Base-by-base conservation (phyloP, 2,329 filamentous ascomycete genomes). In the Hymenoscyphus albidus region DNA sequence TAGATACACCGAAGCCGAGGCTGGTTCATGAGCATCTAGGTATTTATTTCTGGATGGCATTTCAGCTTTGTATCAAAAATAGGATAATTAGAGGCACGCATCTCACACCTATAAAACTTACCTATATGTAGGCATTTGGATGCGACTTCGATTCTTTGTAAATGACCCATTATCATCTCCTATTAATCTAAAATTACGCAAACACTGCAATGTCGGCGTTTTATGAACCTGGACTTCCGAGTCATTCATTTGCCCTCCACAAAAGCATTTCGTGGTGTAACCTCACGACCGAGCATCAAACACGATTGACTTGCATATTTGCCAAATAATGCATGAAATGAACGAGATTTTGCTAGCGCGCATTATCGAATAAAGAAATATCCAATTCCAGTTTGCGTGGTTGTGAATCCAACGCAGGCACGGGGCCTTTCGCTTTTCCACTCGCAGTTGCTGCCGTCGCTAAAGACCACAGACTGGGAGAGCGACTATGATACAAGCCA, bases 401-500 rank as follows among this genome's bases (percentile, higher is more conserved):
- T 59, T 22, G 39, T 44, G 18, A 59, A 16, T 39, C 40, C 27
- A 38, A 22, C 40, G 58, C 22, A 59, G 58, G 22, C 58, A 39
- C 58, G 44, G 44, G 44, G 18, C 44, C 22, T 54, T 44, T 31
- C 38, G 38, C 48, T 55, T 51, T 54, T 44, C 44, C 38, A 55
- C 48, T 55, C 59, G 51, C 48, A 55, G 51, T 55, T 61, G 58
- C 58, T 44, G 59, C 31, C 38, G 55, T 62, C 60, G 60, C 60
- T 62, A 62, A 62, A 62, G 38, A 55, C 59, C 59, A 62, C 54
- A 39, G 59, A 55, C 40, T 55, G 60, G 60, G 48, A 44, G 48
- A 39, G 44, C 22, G 35, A 32, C 44, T 38, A 56, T 57, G 44
- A 58, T 58, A 40, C 62, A 55, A 51, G 54, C 39, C 51, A 40